phyloP scores from a whole-genome alignment of 164 flowering plant species.

The Magnolia sinica region DNA sequence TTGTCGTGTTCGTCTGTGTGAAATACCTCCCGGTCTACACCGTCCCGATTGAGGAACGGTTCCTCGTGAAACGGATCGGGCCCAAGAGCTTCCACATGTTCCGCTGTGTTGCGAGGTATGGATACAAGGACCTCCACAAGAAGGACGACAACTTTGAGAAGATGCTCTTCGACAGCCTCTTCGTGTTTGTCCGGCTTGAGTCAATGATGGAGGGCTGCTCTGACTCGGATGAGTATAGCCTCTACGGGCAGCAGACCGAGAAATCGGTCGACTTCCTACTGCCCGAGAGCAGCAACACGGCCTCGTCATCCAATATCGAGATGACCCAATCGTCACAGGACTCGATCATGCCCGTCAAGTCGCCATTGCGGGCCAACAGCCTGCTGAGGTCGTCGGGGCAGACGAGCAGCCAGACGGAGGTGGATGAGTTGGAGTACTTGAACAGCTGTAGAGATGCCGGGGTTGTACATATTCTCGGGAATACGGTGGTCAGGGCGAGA shows the following conservation, averaged over 20 bases:
- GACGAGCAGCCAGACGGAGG: constrained; percentile 46
- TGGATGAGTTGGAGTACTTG: constrained; percentile 74
- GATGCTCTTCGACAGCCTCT: constrained; percentile 73
- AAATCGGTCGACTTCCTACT: constrained; percentile 38
- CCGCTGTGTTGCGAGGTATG: constrained; percentile 94
- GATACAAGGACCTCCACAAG: constrained; percentile 93
- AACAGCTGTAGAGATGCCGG: constrained; percentile 81
- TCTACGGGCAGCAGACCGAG: constrained; percentile 55
- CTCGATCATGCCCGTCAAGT: constrained; percentile 52
- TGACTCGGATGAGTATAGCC: constrained; percentile 51
- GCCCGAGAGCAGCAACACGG: constrained; percentile 31
- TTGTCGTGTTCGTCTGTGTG: constrained; percentile 87
- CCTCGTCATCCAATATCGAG: constrained; percentile 35
- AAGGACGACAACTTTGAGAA: constrained; percentile 93
- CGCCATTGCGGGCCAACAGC: constrained; percentile 27
- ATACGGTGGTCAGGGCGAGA: constrained; percentile 76
- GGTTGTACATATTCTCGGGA: constrained; percentile 91
- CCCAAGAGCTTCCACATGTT: constrained; percentile 93
- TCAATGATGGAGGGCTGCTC: constrained; percentile 95
- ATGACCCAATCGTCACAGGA: constrained; percentile 52
- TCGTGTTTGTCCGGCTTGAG: constrained; percentile 75
- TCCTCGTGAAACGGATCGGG: constrained; percentile 86
- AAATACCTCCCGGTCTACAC: constrained; percentile 96
- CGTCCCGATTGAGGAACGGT: constrained; percentile 85
- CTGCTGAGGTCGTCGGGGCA: constrained; percentile 39